Conservation (phyloP, 148 eudicot species). For the Dysphania ambrosioides region DNA sequence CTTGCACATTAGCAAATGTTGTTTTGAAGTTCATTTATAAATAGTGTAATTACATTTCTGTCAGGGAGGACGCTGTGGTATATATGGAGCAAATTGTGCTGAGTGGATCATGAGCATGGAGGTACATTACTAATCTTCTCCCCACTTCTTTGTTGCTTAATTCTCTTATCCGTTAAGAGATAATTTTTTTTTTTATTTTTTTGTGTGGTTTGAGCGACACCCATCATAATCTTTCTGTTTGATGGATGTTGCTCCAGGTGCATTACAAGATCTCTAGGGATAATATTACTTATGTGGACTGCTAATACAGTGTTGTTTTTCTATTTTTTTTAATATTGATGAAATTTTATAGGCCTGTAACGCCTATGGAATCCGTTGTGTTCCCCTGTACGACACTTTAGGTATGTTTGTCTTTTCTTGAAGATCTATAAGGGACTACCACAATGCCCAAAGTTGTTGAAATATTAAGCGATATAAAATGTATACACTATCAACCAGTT, state of each 20-base stretch:
- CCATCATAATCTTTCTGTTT: background rate
- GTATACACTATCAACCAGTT: background rate
- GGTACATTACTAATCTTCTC: conserved; percentile 48
- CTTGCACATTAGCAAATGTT: background rate
- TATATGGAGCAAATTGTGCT: conserved; percentile 76
- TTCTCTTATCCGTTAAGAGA: background rate
- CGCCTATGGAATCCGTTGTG: conserved; percentile 93
- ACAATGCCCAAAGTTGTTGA: background rate
- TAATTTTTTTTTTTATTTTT: too few species aligned
- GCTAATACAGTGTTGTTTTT: background rate
- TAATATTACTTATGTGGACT: background rate
- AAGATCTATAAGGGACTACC: background rate
- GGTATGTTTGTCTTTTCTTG: conserved; percentile 40
- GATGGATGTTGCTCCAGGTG: background rate
- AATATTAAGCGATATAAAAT: background rate
- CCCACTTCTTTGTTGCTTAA: background rate
- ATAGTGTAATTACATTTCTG: conserved; percentile 18
- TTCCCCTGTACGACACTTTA: conserved; percentile 87
- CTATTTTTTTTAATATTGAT: conserved; percentile 1
- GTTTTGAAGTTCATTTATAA: background rate
- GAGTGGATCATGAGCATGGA: conserved; percentile 99
- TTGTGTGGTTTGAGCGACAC: background rate
- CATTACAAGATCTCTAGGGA: conserved; percentile 1
- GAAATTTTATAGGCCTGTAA: conserved; percentile 83
- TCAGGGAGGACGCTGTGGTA: conserved; percentile 89